phyloP scores from a whole-genome alignment of 73 alveolate genomes.

The Tetrahymena malaccensis region DNA sequence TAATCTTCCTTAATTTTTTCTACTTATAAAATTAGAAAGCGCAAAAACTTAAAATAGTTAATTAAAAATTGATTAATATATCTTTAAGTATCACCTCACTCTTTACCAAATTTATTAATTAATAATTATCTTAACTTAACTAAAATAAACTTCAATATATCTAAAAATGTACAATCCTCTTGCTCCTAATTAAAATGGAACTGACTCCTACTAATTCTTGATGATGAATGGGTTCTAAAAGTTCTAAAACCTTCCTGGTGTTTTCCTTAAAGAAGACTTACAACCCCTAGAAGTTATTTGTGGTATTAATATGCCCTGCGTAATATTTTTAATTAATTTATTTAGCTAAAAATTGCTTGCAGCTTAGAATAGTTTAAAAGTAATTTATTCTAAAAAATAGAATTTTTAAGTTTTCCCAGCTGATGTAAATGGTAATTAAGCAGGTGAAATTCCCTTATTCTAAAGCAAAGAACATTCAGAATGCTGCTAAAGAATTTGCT shows the following conservation, averaged over 20 bases:
- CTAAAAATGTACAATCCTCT: background rate
- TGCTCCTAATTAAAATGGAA: background rate
- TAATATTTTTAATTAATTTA: background rate
- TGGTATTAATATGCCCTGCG: background rate
- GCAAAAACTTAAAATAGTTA: too few relatives aligned
- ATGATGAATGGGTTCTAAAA: background rate
- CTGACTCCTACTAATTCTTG: background rate
- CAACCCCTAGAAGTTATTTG: background rate
- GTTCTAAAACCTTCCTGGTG: background rate
- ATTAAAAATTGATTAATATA: too few relatives aligned
- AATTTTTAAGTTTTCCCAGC: background rate
- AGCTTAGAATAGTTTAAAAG: too few relatives aligned
- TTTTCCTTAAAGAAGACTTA: background rate
- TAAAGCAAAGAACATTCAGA: background rate
- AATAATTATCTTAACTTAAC: background rate
- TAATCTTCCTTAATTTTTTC: too few relatives aligned
- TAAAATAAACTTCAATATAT: background rate
- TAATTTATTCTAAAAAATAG: background rate
- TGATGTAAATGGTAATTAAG: background rate
- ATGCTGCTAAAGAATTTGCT: constrained; percentile 5
- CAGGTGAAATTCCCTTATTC: constrained; percentile 1
- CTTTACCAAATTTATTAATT: too few relatives aligned
- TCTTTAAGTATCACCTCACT: background rate
- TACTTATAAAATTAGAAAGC: too few relatives aligned
- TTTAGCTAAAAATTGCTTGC: background rate